Evolutionary conservation across 495 filamentous ascomycete genomes (phyloP).

Genomic region (Cetradonia linearis): DNA sequence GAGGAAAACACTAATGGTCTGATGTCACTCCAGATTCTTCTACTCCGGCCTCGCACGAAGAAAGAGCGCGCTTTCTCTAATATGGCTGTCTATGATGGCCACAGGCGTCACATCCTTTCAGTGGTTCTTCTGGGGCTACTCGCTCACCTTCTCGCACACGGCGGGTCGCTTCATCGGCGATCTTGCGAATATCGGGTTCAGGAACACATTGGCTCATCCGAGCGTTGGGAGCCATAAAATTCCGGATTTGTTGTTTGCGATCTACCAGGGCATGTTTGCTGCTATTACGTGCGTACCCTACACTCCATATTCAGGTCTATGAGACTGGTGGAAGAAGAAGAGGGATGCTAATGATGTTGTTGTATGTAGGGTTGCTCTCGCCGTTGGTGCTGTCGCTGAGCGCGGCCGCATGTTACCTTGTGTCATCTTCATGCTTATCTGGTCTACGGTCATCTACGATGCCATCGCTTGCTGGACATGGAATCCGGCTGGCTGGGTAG

Average conservation of each 20-base stretch:
- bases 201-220: constrained; percentile 66
- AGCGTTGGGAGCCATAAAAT: constrained; percentile 71
- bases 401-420: constrained; percentile 89
- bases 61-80: constrained; percentile 87
- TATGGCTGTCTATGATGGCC: constrained; percentile 97
- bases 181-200: constrained; percentile 77
- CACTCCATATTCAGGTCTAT: background rate
- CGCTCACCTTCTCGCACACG: constrained; percentile 79
- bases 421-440: constrained; percentile 93
- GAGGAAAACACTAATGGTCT: background rate
- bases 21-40: constrained; percentile 59
- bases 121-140: constrained; percentile 99
- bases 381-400: constrained; percentile 86
- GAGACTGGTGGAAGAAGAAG: background rate
- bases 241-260: constrained; percentile 81
- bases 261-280: constrained; percentile 98
- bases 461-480: constrained; percentile 98
- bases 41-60: constrained; percentile 95
- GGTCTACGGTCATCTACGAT: constrained; percentile 90
- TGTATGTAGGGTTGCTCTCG: constrained; percentile 62
- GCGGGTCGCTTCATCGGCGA: constrained; percentile 78
- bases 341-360: background rate
- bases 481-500: constrained; percentile 81
- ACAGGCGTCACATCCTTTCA: constrained; percentile 84
- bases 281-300: constrained; percentile 70